These are phyloP conservation scores for Parietaria judaica DNA, from an alignment of 306 rosid species.

Conservation along the genomic window DNA sequence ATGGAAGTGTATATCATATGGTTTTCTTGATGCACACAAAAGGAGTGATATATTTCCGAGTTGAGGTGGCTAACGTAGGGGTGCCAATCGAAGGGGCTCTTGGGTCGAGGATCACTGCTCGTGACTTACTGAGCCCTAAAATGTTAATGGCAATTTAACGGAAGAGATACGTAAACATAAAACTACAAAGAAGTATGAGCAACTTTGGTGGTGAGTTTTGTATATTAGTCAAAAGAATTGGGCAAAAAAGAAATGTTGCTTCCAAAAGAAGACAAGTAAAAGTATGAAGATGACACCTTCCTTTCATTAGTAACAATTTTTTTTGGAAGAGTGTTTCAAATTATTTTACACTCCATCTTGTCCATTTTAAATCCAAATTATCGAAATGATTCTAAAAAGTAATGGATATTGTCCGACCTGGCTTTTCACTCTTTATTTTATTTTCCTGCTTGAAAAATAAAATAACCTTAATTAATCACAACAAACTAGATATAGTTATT, in stretches of 20 bases:
- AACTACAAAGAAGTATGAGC: not conserved
- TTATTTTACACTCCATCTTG: not conserved
- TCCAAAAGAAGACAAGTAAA: constrained; percentile 28
- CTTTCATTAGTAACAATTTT: constrained; percentile 2
- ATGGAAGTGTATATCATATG: too few species aligned
- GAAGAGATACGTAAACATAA: not conserved
- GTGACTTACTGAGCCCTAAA: too few species aligned
- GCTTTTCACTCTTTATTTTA: constrained; percentile 9
- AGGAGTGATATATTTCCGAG: too few species aligned
- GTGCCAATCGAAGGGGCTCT: too few species aligned
- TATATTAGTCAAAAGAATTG: constrained; percentile 38
- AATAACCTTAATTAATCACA: not conserved
- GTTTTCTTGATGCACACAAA: too few species aligned
- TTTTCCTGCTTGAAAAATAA: constrained; percentile 11
- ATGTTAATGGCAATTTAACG: too few species aligned
- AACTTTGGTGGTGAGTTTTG: constrained; percentile 19
- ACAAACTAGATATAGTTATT: not conserved
- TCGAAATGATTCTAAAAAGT: not conserved
- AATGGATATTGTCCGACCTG: constrained; percentile 17
- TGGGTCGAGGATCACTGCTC: too few species aligned
- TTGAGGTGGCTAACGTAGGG: too few species aligned
- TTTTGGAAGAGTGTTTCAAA: too few species aligned
- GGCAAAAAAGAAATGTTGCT: constrained; percentile 18
- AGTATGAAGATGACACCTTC: constrained; percentile 34
- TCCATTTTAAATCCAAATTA: not conserved